Evolutionary conservation across 2,329 filamentous ascomycete species (phyloP), one percentile per base, ranked within the genome.

Genomic region (Nakataea oryzae): DNA sequence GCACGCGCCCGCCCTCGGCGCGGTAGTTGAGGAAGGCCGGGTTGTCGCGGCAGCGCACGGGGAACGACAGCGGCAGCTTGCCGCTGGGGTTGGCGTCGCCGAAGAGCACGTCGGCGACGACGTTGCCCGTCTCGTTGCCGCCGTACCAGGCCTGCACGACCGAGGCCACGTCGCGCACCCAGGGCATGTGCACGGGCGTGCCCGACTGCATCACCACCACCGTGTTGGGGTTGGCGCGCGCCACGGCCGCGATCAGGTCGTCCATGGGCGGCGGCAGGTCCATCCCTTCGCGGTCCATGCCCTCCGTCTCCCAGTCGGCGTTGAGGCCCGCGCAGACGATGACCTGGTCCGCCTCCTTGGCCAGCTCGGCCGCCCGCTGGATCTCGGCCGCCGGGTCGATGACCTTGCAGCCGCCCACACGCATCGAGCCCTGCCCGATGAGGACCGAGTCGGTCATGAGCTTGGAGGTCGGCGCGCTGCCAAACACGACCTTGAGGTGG

Each of bases 121-220:
- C 87, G 69, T 93, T 91, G 8, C 90, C 90, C 6, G 88, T 88
- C 75, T 95, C 90, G 69, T 93, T 91, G 24, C 85, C 79, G 64
- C 90, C 89, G 69, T 92, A 95, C 89, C 90, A 95, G 9, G 89
- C 89, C 69, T 93, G 88, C 1, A 92, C 70, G 1, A 93, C 76
- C 2, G 86, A 83, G 9, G 74, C 72, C 2, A 83, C 82, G 34
- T 79, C 73, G 21, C 76, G 70, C 1, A 83, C 77, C 87, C 87
- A 90, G 0, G 88, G 87, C 86, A 91, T 87, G 62, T 82, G 79
- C 28, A 90, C 82, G 0, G 90, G 89, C 0, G 89, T 91, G 47
- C 90, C 90, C 0, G 88, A 90, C 68, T 93, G 90, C 70, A 90
- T 85, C 1, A 93, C 86, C 1, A 95, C 84, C 1, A 85, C 84